Evolutionary conservation across 495 filamentous ascomycete genomes (phyloP), one percentile per base, ranked within the genome.

Genomic region (Trichoderma asperelloides): DNA sequence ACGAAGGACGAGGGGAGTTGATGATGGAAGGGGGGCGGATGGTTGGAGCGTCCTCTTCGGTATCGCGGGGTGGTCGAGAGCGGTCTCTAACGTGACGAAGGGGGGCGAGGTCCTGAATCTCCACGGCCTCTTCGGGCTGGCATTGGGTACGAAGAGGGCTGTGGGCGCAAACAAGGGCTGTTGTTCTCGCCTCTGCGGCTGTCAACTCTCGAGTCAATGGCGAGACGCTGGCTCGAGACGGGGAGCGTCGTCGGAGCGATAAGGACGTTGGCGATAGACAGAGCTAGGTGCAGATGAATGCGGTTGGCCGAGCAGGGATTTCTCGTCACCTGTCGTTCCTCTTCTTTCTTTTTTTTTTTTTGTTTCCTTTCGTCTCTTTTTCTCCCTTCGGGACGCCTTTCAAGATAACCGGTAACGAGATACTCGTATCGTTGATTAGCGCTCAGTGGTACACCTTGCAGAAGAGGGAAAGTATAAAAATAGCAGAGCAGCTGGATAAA

Each of bases 71-170:
- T 51, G 41, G 16, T 6, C 47, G 7, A 11, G 55, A 25, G 55
- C 55, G 27, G 55, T 30, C 16, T 60, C 55, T 60, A 60, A 60
- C 55, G 55, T 60, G 55, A 60, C 55, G 55, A 28, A 60, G 55
- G 55, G 55, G 55, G 55, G 11, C 9, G 55, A 30, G 15, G n/a
- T 60, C 55, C 23, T 60, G 55, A 28, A 60, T 60, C 23, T 60
- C 55, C 55, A 60, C 55, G 55, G 55, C 55, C 55, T 60, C 23
- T 27, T 60, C 55, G 23, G 55, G 25, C 49, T 55, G 25, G 25
- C 55, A 60, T 60, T 60, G 55, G 55, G 55, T n/a, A 60, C 55
- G 55, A 60, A 21, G 55, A 12, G 12, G 43, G 6, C 13, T 37
- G 18, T 51, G 55, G 55, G 55, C 23, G 23, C 23, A 27, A 60